These are phyloP conservation scores for Ephemerocybe angulata DNA, from an alignment of 768 basidiomycete genomes.

Conservation along the genomic window DNA sequence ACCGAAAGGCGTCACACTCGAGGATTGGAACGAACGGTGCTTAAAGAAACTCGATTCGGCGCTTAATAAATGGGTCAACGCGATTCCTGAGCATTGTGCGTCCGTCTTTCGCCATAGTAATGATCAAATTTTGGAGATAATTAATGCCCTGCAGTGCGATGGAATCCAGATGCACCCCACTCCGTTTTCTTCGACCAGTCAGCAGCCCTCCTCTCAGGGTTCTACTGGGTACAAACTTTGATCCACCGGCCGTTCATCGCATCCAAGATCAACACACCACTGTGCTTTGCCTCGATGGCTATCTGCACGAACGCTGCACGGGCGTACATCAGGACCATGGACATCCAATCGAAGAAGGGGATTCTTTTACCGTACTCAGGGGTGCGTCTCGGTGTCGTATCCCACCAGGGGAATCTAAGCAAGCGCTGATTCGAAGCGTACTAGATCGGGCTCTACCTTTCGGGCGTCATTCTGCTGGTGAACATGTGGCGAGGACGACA, in stretches of 20 bases:
- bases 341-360: slow-evolving; percentile 36
- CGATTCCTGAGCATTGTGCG: slow-evolving; percentile 54
- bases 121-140: not conserved
- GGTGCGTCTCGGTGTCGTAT: no score
- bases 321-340: slow-evolving; percentile 65
- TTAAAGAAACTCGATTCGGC: slow-evolving; percentile 59
- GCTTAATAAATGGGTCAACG: slow-evolving; percentile 57
- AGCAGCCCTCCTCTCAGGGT: slow-evolving; percentile 40
- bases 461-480: no score
- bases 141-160: slow-evolving; percentile 26
- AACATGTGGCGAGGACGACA: no score
- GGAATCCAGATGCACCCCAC: slow-evolving; percentile 33
- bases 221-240: slow-evolving; percentile 55
- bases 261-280: slow-evolving; percentile 35
- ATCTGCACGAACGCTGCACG: slow-evolving; percentile 74
- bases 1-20: not conserved
- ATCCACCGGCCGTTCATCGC: slow-evolving; percentile 74
- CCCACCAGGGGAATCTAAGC: no score
- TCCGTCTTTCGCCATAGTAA: slow-evolving; percentile 6
- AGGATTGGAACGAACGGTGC: not conserved
- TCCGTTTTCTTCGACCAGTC: no score
- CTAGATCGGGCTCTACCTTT: no score
- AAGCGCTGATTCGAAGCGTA: no score
- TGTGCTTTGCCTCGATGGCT: slow-evolving; percentile 59
- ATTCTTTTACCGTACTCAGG: no score